These are phyloP conservation scores for Ehretia macrophylla DNA, from an alignment of 257 asterid genomes.

Conservation along the genomic window DNA sequence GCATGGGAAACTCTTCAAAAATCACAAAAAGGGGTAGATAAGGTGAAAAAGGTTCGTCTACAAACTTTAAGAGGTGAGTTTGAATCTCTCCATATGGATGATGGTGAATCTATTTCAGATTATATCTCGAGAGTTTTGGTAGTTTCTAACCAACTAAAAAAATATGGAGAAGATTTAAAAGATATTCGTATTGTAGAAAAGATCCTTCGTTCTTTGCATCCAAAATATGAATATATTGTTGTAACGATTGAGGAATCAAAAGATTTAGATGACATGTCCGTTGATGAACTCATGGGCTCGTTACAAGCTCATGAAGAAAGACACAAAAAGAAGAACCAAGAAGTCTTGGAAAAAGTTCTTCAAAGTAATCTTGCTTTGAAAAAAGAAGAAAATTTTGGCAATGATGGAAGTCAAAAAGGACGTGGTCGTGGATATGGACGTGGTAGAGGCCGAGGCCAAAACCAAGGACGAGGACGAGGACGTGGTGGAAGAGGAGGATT, in stretches of 20 bases:
- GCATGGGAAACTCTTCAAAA: not conserved
- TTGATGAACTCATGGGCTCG: conserved; percentile 1
- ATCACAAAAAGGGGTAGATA: not conserved
- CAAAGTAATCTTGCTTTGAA: not conserved
- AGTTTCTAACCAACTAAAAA: too few species aligned
- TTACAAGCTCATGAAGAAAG: not conserved
- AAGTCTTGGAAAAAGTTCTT: not conserved
- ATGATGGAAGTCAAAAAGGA: not conserved
- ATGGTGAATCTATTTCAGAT: too few species aligned
- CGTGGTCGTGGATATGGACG: not conserved
- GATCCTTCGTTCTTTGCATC: too few species aligned
- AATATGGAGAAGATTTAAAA: too few species aligned
- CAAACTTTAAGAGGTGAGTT: not conserved
- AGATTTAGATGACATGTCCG: not conserved
- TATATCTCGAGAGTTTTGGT: too few species aligned
- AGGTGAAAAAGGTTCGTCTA: not conserved
- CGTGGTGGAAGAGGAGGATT: not conserved
- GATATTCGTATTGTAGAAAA: too few species aligned
- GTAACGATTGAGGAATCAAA: not conserved
- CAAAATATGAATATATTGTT: too few species aligned
- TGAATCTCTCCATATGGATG: not conserved
- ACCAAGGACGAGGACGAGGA: not conserved
- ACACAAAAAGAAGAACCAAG: not conserved
- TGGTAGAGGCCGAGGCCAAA: not conserved
- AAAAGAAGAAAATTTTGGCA: not conserved